Conservation (phyloP, 2,329 filamentous ascomycete species). For the Graphilbum ipis-grandicollis region DNA sequence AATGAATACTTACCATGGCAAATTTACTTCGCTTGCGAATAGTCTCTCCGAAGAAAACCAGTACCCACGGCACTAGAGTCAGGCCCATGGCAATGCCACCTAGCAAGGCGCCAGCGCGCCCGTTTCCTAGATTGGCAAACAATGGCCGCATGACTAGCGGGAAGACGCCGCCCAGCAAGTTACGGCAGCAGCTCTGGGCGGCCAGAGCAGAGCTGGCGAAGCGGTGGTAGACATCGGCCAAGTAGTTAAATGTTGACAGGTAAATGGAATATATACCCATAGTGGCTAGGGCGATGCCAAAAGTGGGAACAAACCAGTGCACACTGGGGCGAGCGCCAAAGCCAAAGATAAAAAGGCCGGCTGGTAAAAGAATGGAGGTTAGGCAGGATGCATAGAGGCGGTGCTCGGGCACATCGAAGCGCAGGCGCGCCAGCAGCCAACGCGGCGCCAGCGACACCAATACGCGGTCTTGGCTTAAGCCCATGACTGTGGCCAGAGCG, state of each 20-base stretch:
- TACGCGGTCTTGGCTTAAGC: slow-evolving; percentile 56
- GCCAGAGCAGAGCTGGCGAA: slow-evolving; percentile 78
- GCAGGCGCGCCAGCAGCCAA: slow-evolving; percentile 22
- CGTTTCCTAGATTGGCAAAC: slow-evolving; percentile 55
- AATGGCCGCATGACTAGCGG: slow-evolving; percentile 59
- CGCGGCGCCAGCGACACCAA: slow-evolving; percentile 11
- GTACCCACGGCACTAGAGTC: slow-evolving; percentile 72
- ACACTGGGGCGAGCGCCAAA: slow-evolving; percentile 46
- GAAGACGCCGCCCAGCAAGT: slow-evolving; percentile 66
- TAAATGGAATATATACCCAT: slow-evolving; percentile 81
- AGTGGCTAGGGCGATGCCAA: slow-evolving; percentile 57
- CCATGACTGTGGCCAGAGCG: slow-evolving; percentile 47
- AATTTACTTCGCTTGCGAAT: slow-evolving; percentile 66
- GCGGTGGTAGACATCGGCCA: slow-evolving; percentile 72
- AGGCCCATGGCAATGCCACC: slow-evolving; percentile 53
- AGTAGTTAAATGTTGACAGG: slow-evolving; percentile 80
- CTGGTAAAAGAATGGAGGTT: slow-evolving; percentile 55
- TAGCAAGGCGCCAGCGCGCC: slow-evolving; percentile 54
- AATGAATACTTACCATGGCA: slow-evolving; percentile 45
- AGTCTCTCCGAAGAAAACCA: slow-evolving; percentile 59
- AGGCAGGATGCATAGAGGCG: slow-evolving; percentile 73
- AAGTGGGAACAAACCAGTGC: slow-evolving; percentile 55
- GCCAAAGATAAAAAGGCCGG: slow-evolving; percentile 67
- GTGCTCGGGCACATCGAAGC: slow-evolving; percentile 47
- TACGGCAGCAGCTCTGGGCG: slow-evolving; percentile 73